Conservation (phyloP, 2,329 filamentous ascomycete species). For the Ophiostoma triangulosporum region DNA sequence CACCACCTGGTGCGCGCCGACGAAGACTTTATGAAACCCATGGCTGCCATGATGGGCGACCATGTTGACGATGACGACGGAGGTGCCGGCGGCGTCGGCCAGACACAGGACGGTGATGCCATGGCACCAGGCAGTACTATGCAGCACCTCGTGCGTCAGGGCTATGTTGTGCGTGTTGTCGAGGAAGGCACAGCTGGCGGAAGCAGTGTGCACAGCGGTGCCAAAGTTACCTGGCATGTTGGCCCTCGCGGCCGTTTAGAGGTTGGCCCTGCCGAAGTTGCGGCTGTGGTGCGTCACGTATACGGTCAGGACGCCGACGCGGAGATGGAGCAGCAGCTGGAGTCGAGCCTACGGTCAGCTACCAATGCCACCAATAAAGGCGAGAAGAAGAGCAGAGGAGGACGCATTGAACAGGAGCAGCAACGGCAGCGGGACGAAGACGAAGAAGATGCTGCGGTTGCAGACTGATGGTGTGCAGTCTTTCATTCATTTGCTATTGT, state of each 20-base stretch:
- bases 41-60: constrained; percentile 12
- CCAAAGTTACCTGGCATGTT: constrained; percentile 61
- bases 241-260: constrained; percentile 79
- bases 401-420: background rate
- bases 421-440: background rate
- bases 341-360: constrained; percentile 40
- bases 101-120: background rate
- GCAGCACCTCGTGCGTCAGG: constrained; percentile 61
- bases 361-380: background rate
- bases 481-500: background rate
- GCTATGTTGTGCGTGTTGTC: constrained; percentile 63
- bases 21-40: constrained; percentile 56
- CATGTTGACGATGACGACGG: constrained; percentile 14
- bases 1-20: constrained; percentile 23
- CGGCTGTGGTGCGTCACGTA: constrained; percentile 50
- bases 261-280: constrained; percentile 63
- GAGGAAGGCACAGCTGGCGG: constrained; percentile 37
- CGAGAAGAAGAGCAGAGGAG: background rate
- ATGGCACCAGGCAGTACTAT: constrained; percentile 12
- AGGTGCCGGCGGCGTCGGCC: background rate
- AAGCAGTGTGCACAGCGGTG: background rate
- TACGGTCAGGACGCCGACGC: constrained; percentile 37
- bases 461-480: background rate
- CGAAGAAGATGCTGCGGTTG: background rate
- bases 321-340: constrained; percentile 46